Conservation (phyloP, 2,329 filamentous ascomycete species). For the Orbilia ellipsospora region DNA sequence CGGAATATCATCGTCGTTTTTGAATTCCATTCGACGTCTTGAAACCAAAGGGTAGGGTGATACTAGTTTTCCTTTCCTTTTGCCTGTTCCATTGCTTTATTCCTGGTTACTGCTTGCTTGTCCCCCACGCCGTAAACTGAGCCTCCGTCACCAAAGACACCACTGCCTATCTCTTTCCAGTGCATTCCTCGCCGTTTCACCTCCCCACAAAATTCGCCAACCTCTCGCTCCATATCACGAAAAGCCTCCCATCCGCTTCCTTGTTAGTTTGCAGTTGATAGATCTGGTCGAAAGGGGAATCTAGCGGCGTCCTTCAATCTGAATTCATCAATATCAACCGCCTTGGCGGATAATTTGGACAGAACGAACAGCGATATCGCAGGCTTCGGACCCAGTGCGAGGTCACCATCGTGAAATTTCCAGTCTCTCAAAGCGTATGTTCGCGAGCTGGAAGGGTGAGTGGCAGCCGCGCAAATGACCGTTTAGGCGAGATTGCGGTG, state of each 20-base stretch:
- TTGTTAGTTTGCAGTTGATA: constrained; percentile 36
- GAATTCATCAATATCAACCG: constrained; percentile 46
- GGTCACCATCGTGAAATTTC: constrained; percentile 52
- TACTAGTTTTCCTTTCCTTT: constrained; percentile 29
- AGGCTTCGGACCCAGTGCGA: constrained; percentile 42
- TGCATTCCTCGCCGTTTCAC: constrained; percentile 46
- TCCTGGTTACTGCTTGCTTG: neutral
- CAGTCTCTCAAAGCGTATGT: constrained; percentile 24
- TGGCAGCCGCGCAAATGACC: constrained; percentile 33
- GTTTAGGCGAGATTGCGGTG: constrained; percentile 53
- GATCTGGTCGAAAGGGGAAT: constrained; percentile 28
- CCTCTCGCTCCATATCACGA: constrained; percentile 41
- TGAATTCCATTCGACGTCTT: constrained; percentile 47
- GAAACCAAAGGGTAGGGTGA: constrained; percentile 42
- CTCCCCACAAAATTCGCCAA: constrained; percentile 30
- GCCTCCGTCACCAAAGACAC: neutral
- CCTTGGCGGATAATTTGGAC: constrained; percentile 39
- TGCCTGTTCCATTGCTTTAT: constrained; percentile 4
- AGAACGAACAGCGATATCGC: constrained; percentile 24
- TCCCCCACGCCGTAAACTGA: constrained; percentile 34
- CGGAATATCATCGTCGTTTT: constrained; percentile 49
- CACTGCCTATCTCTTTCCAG: constrained; percentile 24
- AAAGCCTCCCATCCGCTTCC: constrained; percentile 31
- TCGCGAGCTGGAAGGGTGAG: constrained; percentile 10
- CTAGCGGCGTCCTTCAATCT: constrained; percentile 18